phyloP scores from a whole-genome alignment of 352 stramenopile species.

The Phytophthora sansomeana region DNA sequence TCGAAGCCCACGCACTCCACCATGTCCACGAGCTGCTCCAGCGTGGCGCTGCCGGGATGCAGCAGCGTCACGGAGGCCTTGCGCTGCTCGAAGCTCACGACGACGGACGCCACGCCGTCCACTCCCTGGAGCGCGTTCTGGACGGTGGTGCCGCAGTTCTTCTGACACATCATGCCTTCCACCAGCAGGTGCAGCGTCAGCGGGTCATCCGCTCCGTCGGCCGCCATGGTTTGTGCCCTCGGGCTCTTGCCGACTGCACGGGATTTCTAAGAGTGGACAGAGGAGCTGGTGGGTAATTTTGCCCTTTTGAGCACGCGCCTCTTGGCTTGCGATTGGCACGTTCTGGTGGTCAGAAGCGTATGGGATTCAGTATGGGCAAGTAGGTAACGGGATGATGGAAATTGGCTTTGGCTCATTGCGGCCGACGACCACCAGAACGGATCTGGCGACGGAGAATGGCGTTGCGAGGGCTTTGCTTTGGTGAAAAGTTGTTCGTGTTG shows the following conservation, averaged over 20 bases:
- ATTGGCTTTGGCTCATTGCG: neutral
- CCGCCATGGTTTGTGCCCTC: too few relatives aligned
- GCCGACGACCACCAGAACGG: neutral
- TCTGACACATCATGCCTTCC: constrained; percentile 96
- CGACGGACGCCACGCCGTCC: too few relatives aligned
- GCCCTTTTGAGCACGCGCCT: constrained; percentile 3
- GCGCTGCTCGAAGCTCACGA: too few relatives aligned
- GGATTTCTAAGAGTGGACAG: neutral
- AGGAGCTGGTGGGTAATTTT: neutral
- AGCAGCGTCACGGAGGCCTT: too few relatives aligned
- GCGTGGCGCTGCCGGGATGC: too few relatives aligned
- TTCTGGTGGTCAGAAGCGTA: constrained; percentile 1
- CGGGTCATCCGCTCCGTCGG: too few relatives aligned
- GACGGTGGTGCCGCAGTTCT: constrained; percentile 95
- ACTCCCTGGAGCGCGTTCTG: too few relatives aligned
- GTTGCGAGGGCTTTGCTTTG: too few relatives aligned
- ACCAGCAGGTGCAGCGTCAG: constrained; percentile 74
- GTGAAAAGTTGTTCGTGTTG: neutral
- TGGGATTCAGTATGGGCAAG: neutral
- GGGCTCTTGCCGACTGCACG: too few relatives aligned
- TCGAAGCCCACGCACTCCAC: too few relatives aligned
- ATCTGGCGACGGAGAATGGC: constrained; percentile 2
- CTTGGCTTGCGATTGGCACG: constrained; percentile 2
- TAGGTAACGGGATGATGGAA: too few relatives aligned
- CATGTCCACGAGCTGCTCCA: too few relatives aligned